These are phyloP conservation scores for Erucastrum elatum DNA, from an alignment of 345 rosid species.

Conservation along the genomic window DNA sequence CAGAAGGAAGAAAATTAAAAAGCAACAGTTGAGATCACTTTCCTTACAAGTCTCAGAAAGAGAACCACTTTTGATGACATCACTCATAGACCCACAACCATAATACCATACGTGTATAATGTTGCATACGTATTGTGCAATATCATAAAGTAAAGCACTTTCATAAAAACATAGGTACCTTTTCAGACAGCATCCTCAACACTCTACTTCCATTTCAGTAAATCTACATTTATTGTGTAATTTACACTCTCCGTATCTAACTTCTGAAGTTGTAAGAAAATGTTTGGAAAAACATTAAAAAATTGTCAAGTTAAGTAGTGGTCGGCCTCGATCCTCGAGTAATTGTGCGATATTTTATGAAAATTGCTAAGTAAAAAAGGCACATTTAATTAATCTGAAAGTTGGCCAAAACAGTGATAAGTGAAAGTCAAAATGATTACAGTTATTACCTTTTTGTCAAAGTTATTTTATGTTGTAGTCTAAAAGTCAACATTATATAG, in stretches of 20 bases:
- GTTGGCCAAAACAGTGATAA: slow-evolving; percentile 9
- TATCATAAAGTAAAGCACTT: slow-evolving; percentile 26
- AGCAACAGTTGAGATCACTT: slow-evolving; percentile 44
- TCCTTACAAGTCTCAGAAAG: slow-evolving; percentile 39
- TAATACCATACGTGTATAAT: not conserved
- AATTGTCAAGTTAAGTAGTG: slow-evolving; percentile 10
- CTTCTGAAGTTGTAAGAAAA: not conserved
- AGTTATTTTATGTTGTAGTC: not conserved
- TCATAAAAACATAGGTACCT: slow-evolving; percentile 35
- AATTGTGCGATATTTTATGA: slow-evolving; percentile 15
- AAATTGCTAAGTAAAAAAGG: not conserved
- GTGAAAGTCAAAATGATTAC: slow-evolving; percentile 16
- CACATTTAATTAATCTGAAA: slow-evolving; percentile 31
- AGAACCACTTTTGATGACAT: slow-evolving; percentile 40
- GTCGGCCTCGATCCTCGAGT: slow-evolving; percentile 32
- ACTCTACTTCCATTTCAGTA: slow-evolving; percentile 32
- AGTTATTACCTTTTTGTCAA: not conserved
- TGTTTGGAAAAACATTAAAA: not conserved
- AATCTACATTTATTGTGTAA: slow-evolving; percentile 29
- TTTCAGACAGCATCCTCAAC: slow-evolving; percentile 37
- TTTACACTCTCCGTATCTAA: slow-evolving; percentile 8
- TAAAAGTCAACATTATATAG: slow-evolving; percentile 19
- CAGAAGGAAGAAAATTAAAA: slow-evolving; percentile 29
- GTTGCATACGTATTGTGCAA: slow-evolving; percentile 18
- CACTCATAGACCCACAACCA: slow-evolving; percentile 27